Conservation (phyloP, 306 rosid species). For the Acacia acuminata region DNA sequence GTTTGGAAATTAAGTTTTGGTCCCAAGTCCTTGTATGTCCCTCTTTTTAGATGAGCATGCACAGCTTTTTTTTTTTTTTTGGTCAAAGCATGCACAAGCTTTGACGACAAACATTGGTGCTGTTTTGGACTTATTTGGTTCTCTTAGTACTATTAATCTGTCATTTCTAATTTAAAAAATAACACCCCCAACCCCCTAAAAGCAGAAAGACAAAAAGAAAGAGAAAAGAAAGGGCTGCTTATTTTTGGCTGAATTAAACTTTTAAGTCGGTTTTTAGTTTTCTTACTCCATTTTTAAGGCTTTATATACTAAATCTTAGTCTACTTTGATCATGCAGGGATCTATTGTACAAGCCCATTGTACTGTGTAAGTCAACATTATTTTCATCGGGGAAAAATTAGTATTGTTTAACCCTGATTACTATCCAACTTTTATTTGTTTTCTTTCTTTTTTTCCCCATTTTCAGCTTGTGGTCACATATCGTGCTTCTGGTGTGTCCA, state of each 20-base stretch:
- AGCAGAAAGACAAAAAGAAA: background rate
- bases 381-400: constrained; percentile 15
- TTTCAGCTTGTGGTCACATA: constrained; percentile 89
- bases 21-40: background rate
- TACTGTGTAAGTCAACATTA: constrained; percentile 62
- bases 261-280: background rate
- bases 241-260: constrained; percentile 6
- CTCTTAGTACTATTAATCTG: background rate
- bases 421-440: background rate
- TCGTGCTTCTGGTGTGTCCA: constrained; percentile 95
- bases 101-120: background rate
- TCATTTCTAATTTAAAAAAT: background rate
- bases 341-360: constrained; percentile 82
- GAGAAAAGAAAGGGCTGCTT: background rate
- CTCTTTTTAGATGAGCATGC: background rate
- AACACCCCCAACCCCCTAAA: background rate
- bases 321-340: constrained; percentile 63
- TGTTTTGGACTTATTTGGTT: constrained; percentile 16
- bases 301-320: constrained; percentile 21
- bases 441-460: background rate
- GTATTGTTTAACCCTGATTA: background rate
- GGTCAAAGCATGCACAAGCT: background rate
- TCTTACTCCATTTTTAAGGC: constrained; percentile 13
- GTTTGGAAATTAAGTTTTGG: constrained; percentile 1
- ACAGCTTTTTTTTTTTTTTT: background rate